Conservation (phyloP, 139 green algal species). For the Pleodorina starrii region DNA sequence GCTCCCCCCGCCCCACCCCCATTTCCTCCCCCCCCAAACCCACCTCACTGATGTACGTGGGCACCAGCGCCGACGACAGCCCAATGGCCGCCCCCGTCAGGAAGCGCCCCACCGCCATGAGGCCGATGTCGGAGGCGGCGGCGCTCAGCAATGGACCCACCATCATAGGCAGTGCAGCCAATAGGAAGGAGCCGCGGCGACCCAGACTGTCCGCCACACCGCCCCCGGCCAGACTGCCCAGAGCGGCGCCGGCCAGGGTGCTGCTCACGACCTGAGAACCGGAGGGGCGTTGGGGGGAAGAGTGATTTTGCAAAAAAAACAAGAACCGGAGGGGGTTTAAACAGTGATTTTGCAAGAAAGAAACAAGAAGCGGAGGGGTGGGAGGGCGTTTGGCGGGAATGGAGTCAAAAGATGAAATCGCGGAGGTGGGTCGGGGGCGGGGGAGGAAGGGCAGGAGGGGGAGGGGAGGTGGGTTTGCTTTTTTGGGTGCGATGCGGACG, state of each 20-base stretch:
- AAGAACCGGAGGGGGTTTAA: too few relatives aligned
- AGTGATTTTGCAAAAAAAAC: neutral
- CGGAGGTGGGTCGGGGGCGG: too few relatives aligned
- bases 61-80: conserved; percentile 91
- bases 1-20: neutral
- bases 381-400: too few relatives aligned
- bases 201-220: conserved; percentile 84
- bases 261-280: conserved; percentile 91
- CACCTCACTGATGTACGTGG: conserved; percentile 95
- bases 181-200: conserved; percentile 77
- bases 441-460: too few relatives aligned
- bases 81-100: conserved; percentile 94
- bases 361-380: too few relatives aligned
- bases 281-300: neutral
- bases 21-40: neutral
- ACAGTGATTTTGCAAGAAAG: too few relatives aligned
- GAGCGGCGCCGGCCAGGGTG: conserved; percentile 83
- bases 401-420: too few relatives aligned
- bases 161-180: conserved; percentile 80
- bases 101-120: conserved; percentile 85
- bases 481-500: too few relatives aligned
- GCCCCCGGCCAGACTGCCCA: conserved; percentile 79
- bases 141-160: conserved; percentile 80
- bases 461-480: too few relatives aligned
- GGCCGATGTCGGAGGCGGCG: conserved; percentile 65